Base-by-base conservation (phyloP, 2,329 filamentous ascomycete genomes). In the Diaporthe sp. region DNA sequence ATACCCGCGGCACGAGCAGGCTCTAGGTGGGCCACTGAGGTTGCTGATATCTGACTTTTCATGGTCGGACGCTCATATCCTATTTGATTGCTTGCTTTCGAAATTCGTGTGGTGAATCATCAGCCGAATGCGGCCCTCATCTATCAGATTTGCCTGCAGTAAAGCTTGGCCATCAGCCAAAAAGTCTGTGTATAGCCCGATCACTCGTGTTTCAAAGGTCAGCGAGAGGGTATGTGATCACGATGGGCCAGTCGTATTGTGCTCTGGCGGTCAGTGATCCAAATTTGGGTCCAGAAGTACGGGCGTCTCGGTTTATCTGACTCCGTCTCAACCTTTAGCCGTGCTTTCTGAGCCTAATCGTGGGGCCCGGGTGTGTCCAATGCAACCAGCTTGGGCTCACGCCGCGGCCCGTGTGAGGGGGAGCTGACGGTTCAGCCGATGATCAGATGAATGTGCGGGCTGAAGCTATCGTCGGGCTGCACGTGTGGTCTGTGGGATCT, bases 371-470 rank as follows among this genome's bases (percentile, higher is more conserved):
- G 45, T 66, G 45, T 30, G 4, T 5, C 2, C 28, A 35, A n/a
- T 25, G 42, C 2, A 35, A 67, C 42, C 61, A 35, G 19, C 42
- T 38, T 33, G 47, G 61, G 61, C 61, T 22, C 22, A 10, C 30
- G 4, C 8, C 12, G n/a, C 12, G 8, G 22, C 30, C 42, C 7
- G 28, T 4, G 45, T 25, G 61, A 67, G 61, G 61, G 61, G 61
- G 25, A 52, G 64, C 64, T 67, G 45, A 52, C 9, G 13, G 45
- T 67, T 67, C 64, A 67, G 64, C 64, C 64, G 45, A 25, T 38
- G 12, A 52, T 67, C 64, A 17, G 45, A 67, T 10, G 45, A 13
- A 8, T 10, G 30, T 42, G 57, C 45, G 64, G 30, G 45, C 64
- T 52, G 64, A 38, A 35, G 64, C 4, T 28, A 52, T 67, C 45